Evolutionary conservation across 352 stramenopile genomes (phyloP).

Genomic region (Phytophthora tentaculata): DNA sequence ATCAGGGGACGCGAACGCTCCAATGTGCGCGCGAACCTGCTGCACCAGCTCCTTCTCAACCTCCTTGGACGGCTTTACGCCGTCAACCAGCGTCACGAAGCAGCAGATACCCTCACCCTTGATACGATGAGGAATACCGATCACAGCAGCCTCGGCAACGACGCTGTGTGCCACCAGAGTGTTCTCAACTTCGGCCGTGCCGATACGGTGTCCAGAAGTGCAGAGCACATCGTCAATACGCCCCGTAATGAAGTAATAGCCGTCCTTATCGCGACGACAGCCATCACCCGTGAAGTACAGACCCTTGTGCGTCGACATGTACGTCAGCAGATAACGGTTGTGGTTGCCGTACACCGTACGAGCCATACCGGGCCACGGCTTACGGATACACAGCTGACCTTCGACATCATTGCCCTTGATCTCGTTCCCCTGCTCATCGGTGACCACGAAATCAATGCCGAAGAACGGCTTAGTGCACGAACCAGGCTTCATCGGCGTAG

Average conservation of each 20-base stretch:
- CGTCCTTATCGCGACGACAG: constrained; percentile 90
- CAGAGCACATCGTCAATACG: constrained; percentile 98
- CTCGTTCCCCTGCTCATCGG: constrained; percentile 89
- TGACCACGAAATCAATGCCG: constrained; percentile 92
- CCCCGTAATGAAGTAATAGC: constrained; percentile 99
- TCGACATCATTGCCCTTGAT: constrained; percentile 87
- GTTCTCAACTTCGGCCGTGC: constrained; percentile 89
- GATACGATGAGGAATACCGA: constrained; percentile 95
- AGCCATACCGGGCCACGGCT: constrained; percentile 96
- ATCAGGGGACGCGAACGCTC: constrained; percentile 96
- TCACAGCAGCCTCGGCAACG: constrained; percentile 95
- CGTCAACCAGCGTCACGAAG: constrained; percentile 92
- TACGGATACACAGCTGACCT: constrained; percentile 96
- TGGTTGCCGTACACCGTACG: constrained; percentile 96
- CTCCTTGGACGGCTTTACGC: constrained; percentile 65
- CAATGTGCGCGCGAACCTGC: constrained; percentile 93
- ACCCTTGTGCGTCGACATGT: constrained; percentile 96
- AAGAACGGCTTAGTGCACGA: constrained; percentile 96
- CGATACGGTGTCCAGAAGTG: constrained; percentile 92
- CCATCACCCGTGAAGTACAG: constrained; percentile 98
- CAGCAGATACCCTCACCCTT: constrained; percentile 97
- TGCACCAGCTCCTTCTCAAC: constrained; percentile 77
- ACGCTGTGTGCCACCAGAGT: constrained; percentile 92
- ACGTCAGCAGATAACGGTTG: constrained; percentile 95
- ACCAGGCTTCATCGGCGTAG: constrained; percentile 91